Percentiles rank a stretch among this genome's conserved stretches.
Conservation (phyloP, 169 alveolate genomes). For the Besnoitia besnoiti region DNA sequence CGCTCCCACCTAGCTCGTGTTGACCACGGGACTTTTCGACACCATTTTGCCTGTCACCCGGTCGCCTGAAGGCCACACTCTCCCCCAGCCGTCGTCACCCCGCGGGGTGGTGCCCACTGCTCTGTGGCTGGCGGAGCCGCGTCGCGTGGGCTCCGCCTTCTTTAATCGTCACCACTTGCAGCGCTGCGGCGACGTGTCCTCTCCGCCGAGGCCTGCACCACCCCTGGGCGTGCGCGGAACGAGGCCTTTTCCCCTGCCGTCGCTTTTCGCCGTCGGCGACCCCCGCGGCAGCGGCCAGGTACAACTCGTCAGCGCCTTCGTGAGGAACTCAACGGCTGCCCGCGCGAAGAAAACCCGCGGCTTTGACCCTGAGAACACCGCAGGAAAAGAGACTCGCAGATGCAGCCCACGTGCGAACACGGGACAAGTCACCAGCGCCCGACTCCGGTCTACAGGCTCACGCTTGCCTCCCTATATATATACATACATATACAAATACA, state of each 20-base stretch:
- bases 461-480: background rate
- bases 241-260: too few relatives aligned
- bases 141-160: too few relatives aligned
- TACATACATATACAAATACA: background rate
- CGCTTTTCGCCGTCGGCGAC: background rate
- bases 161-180: background rate
- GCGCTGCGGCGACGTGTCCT: background rate
- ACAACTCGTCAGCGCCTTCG: constrained; percentile 18
- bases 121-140: too few relatives aligned
- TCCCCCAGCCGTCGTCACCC: too few relatives aligned
- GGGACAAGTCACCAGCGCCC: background rate
- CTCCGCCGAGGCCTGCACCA: too few relatives aligned
- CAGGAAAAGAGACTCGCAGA: background rate
- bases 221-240: too few relatives aligned
- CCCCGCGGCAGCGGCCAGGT: constrained; percentile 7
- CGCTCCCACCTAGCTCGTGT: too few relatives aligned
- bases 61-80: too few relatives aligned
- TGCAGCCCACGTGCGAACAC: background rate
- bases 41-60: too few relatives aligned
- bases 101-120: too few relatives aligned
- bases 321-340: constrained; percentile 31
- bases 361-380: background rate
- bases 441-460: background rate
- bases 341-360: constrained; percentile 40
- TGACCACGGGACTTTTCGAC: too few relatives aligned